A percentile compares a stretch with the other conserved stretches of the same genome.
Evolutionary conservation across 1,139 yeast species (phyloP).

Genomic region (Barnettozyma hawaiiensis): DNA sequence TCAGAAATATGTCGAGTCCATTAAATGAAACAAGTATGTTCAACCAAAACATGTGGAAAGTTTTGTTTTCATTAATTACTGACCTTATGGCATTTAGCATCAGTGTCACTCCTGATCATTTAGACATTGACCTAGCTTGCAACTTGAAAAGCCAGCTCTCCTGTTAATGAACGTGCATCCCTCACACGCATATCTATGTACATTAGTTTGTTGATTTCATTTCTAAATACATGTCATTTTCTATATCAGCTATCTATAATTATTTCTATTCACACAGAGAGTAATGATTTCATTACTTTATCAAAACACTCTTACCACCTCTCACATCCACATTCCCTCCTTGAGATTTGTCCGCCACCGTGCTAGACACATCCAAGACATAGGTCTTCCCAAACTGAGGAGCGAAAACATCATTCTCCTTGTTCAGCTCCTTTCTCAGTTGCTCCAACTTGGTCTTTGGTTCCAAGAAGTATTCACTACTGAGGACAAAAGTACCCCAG

Average conservation of each 20-base stretch:
- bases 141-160: no score
- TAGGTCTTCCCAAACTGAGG: conserved; percentile 51
- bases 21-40: neutral
- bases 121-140: no score
- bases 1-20: conserved; percentile 19
- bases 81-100: no score
- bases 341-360: conserved; percentile 12
- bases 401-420: conserved; percentile 37
- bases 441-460: conserved; percentile 52
- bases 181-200: no score
- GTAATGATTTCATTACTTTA: conserved; percentile 13
- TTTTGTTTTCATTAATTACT: no score
- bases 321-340: conserved; percentile 22
- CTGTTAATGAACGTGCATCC: no score
- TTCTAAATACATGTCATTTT: neutral
- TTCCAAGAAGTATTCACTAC: conserved; percentile 83
- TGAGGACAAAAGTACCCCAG: conserved; percentile 91
- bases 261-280: neutral
- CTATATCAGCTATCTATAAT: neutral
- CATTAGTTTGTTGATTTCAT: neutral
- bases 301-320: conserved; percentile 28
- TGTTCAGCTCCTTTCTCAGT: conserved; percentile 31
- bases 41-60: no score
- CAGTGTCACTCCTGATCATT: no score
- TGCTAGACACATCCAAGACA: conserved; percentile 30